Evolutionary conservation across 73 alveolate genomes (phyloP).

Genomic region (Paramecium primaurelia): DNA sequence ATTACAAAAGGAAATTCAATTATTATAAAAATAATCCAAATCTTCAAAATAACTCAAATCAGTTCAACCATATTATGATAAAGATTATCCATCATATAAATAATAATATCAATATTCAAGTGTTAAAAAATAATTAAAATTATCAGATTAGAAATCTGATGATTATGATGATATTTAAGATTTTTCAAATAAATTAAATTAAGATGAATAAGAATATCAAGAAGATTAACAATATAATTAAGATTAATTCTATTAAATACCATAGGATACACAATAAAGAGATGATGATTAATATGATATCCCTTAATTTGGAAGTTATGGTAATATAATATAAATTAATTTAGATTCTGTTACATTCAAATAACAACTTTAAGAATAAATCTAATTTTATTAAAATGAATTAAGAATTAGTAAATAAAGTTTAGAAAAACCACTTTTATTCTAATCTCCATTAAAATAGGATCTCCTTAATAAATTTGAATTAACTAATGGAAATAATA

Average conservation of each 20-base stretch:
- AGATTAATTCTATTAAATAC: background rate
- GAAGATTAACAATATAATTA: background rate
- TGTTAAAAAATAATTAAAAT: background rate
- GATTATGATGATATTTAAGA: background rate
- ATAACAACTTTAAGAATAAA: background rate
- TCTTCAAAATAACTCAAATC: background rate
- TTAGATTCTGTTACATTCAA: background rate
- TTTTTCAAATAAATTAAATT: background rate
- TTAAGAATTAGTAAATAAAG: background rate
- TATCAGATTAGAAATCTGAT: background rate
- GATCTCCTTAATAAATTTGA: background rate
- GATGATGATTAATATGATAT: background rate
- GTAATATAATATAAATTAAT: background rate
- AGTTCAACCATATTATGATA: background rate
- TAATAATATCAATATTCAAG: background rate
- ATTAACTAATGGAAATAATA: background rate
- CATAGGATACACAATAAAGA: background rate
- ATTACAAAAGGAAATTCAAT: background rate
- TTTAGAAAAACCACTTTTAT: background rate
- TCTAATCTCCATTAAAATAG: background rate
- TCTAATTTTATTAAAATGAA: background rate
- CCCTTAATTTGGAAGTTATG: conserved; percentile 14
- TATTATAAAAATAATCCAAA: background rate
- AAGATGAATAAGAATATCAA: background rate
- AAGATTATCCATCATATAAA: background rate